Evolutionary conservation across 768 basidiomycete genomes (phyloP).

Genomic region (Filobasidium wieringae): DNA sequence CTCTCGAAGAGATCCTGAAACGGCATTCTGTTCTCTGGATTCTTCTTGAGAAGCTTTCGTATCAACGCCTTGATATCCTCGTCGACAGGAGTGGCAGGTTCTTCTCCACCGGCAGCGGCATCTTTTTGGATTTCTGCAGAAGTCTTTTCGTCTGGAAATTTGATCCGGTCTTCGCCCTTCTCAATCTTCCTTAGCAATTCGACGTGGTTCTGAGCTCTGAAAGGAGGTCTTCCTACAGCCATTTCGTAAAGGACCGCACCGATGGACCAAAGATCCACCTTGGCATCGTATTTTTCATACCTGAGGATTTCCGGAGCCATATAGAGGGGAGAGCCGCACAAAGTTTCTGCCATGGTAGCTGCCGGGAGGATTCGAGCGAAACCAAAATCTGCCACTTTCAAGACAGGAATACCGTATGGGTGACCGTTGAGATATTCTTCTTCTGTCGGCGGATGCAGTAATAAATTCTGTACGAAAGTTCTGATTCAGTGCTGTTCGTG

Average conservation of each 20-base stretch:
- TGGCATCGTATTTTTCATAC: slow-evolving; percentile 95
- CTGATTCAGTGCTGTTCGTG: not conserved
- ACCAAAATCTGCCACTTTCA: slow-evolving; percentile 97
- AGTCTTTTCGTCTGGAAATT: slow-evolving; percentile 85
- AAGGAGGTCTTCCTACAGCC: slow-evolving; percentile 83
- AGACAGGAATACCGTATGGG: slow-evolving; percentile 79
- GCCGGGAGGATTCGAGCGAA: slow-evolving; percentile 87
- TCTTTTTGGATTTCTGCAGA: slow-evolving; percentile 35
- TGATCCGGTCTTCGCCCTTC: slow-evolving; percentile 65
- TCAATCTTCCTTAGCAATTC: slow-evolving; percentile 90
- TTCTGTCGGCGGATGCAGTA: slow-evolving; percentile 67
- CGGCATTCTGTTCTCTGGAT: slow-evolving; percentile 68
- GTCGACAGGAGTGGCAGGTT: slow-evolving; percentile 50
- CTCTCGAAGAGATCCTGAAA: slow-evolving; percentile 90
- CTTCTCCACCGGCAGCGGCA: slow-evolving; percentile 2
- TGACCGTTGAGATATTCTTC: slow-evolving; percentile 77
- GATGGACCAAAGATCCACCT: slow-evolving; percentile 95
- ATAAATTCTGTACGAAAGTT: slow-evolving; percentile 57
- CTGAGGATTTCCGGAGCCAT: slow-evolving; percentile 98
- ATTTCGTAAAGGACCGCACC: slow-evolving; percentile 95
- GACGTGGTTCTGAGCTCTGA: slow-evolving; percentile 89
- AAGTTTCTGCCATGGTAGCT: slow-evolving; percentile 89
- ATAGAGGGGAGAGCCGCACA: slow-evolving; percentile 96
- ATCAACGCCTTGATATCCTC: slow-evolving; percentile 80
- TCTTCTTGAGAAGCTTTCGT: slow-evolving; percentile 65